These are phyloP conservation scores for Plasmodium berghei DNA, from an alignment of 169 alveolate genomes.

Conservation along the genomic window DNA sequence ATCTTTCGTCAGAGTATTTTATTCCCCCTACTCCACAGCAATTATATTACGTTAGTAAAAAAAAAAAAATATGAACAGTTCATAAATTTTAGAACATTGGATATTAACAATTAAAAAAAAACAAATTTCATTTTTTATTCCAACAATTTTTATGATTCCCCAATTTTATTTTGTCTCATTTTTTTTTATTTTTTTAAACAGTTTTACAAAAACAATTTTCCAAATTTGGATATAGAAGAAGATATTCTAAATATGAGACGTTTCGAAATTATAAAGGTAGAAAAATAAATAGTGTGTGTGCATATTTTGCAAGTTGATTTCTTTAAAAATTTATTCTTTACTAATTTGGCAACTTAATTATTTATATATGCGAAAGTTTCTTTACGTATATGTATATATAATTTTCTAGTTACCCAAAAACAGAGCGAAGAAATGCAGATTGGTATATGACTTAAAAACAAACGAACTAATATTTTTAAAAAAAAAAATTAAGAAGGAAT, in stretches of 20 bases:
- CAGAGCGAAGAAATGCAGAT: slow-evolving; percentile 69
- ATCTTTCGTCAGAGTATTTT: slow-evolving; percentile 7
- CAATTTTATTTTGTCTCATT: background rate
- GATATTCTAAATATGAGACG: slow-evolving; percentile 31
- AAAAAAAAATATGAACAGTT: background rate
- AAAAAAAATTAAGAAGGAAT: slow-evolving; percentile 33
- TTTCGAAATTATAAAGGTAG: slow-evolving; percentile 58
- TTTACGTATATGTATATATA: background rate
- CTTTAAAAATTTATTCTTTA: too few relatives aligned
- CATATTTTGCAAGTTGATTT: background rate
- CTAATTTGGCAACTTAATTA: background rate
- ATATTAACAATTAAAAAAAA: background rate
- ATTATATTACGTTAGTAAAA: slow-evolving; percentile 25
- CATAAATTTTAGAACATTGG: background rate
- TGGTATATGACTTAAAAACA: slow-evolving; percentile 45
- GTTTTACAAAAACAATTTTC: slow-evolving; percentile 60
- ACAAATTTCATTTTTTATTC: background rate
- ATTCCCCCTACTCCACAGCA: slow-evolving; percentile 40
- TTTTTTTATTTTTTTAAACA: background rate
- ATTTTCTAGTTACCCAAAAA: slow-evolving; percentile 47
- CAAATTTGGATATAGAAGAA: slow-evolving; percentile 23
- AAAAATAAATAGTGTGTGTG: background rate
- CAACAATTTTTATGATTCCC: background rate
- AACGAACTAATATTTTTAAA: slow-evolving; percentile 67
- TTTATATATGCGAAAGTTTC: background rate